Evolutionary conservation across 495 filamentous ascomycete species (phyloP).

Genomic region (Penicillium crystallinum): DNA sequence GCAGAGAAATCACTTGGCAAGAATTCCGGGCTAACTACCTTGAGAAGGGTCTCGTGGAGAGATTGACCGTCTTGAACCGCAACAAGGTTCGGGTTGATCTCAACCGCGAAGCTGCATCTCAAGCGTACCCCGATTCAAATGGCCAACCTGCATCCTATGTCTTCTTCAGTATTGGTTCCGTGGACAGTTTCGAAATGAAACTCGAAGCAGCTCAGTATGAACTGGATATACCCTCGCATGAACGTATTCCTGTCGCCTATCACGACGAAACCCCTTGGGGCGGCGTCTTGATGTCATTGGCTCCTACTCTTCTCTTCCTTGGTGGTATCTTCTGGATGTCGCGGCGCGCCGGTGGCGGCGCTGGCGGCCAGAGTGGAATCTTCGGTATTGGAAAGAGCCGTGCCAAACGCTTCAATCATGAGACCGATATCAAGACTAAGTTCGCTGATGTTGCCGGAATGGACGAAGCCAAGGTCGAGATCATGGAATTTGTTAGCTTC

Average conservation of each 20-base stretch:
- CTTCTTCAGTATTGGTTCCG: conserved; percentile 92
- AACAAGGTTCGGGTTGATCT: conserved; percentile 77
- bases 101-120: conserved; percentile 69
- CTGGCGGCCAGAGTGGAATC: conserved; percentile 68
- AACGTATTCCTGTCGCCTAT: conserved; percentile 90
- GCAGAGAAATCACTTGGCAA: conserved; percentile 92
- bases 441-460: conserved; percentile 96
- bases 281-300: conserved; percentile 66
- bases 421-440: conserved; percentile 91
- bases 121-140: conserved; percentile 69
- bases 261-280: conserved; percentile 65
- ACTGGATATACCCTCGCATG: conserved; percentile 71
- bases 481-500: conserved; percentile 99
- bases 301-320: conserved; percentile 81
- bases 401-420: conserved; percentile 95
- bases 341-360: conserved; percentile 58
- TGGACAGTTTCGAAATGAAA: conserved; percentile 84
- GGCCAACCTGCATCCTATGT: conserved; percentile 69
- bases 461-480: conserved; percentile 97
- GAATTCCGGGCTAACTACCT: conserved; percentile 89
- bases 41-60: conserved; percentile 93
- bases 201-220: conserved; percentile 84
- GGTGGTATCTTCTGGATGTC: conserved; percentile 69
- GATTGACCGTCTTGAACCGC: conserved; percentile 72
- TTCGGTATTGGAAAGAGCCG: conserved; percentile 94